Conservation (phyloP, 768 basidiomycete species). For the Serendipita sp. region DNA sequence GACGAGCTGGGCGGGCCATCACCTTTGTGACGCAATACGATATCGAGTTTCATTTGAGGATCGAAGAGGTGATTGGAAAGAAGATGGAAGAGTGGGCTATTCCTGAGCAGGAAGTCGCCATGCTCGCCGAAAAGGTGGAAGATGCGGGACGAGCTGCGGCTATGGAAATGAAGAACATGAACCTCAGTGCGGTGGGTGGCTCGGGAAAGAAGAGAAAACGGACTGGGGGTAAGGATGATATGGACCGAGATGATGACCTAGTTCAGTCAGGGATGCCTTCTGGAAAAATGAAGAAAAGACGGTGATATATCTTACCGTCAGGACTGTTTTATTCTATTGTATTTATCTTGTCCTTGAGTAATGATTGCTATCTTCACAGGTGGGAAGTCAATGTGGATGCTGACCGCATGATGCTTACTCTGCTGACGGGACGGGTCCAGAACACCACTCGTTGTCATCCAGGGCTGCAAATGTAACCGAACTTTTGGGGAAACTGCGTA, state of each 20-base stretch:
- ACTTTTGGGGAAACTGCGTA: no score
- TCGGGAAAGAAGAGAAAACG: slow-evolving; percentile 30
- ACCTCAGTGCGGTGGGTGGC: slow-evolving; percentile 31
- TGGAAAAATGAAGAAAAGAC: slow-evolving; percentile 28
- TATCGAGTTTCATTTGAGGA: slow-evolving; percentile 87
- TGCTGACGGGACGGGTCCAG: no score
- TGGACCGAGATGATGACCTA: slow-evolving; percentile 84
- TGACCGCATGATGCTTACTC: no score
- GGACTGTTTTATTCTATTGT: background rate
- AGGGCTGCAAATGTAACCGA: no score
- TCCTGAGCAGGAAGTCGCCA: slow-evolving; percentile 74
- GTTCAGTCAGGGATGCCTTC: slow-evolving; percentile 79
- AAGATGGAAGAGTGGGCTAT: slow-evolving; percentile 81
- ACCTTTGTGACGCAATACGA: slow-evolving; percentile 99
- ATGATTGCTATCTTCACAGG: background rate
- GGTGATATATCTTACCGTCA: slow-evolving; percentile 1
- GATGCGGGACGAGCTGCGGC: slow-evolving; percentile 68
- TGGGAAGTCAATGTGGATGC: background rate
- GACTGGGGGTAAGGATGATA: slow-evolving; percentile 37
- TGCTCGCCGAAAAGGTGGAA: slow-evolving; percentile 75
- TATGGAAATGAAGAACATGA: slow-evolving; percentile 67
- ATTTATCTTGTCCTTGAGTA: background rate
- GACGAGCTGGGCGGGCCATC: slow-evolving; percentile 90
- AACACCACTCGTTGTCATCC: no score
- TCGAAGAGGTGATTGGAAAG: slow-evolving; percentile 82